Evolutionary conservation across 768 basidiomycete species (phyloP), one percentile per base, ranked within the genome.

Genomic region (Boletus sp.): DNA sequence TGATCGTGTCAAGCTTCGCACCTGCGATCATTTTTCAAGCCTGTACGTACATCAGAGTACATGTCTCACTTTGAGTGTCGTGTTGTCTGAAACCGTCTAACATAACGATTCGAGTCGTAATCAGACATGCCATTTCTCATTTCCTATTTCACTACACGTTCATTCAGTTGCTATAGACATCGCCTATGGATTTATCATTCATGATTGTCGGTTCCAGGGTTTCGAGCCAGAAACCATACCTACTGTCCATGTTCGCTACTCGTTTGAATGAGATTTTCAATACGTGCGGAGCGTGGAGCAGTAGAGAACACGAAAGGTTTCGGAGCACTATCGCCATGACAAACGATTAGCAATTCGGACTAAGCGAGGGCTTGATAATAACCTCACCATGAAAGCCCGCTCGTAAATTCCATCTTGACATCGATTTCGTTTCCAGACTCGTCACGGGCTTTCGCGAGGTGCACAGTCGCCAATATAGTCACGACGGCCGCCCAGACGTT

Each of bases 401-500:
- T 30, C 9, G 69, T 68, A 28, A 72, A 72, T 24, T 67, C 63
- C 1, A 14, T 24, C 6, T 62, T 50, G 50, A 69, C 37, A 4
- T 63, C 62, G 0, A 78, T 65, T 18, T 69, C 68, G 2, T 64
- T 62, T 15, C 76, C 76, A 5, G 57, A 55, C 12, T 65, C 62
- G 20, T 72, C 73, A 18, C 58, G 51, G 0, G 66, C 62, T 47
- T 67, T 73, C 9, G 50, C 39, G 44, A 77, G 53, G 15, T 52
- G 54, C 50, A 74, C 18, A 0, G 66, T 63, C 2, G 71, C 64
- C 32, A 77, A 57, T n/a, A 71, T 54, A n/a, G 67, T 69, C 11
- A 65, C 73, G 30, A 75, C 52, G 1, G 65, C 58, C 11, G 69
- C 67, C 72, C 71, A 77, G 37, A 75, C 30, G 5, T 58, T 71